A percentile compares a stretch with the other conserved stretches of the same genome.
Evolutionary conservation across 345 rosid species (phyloP).

Genomic region (Linum lewisii): DNA sequence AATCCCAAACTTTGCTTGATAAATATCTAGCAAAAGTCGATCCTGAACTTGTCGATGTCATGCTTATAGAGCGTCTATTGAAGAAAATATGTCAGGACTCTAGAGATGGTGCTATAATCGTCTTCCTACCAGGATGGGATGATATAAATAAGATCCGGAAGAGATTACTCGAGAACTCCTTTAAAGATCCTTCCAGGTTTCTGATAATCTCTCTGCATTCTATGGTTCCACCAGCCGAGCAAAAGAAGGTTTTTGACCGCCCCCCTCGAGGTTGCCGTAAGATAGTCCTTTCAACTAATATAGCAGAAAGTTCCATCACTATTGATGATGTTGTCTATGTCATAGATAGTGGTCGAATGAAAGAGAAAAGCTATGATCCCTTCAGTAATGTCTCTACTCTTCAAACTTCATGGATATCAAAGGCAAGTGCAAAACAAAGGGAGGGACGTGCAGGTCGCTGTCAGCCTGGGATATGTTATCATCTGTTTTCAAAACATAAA

Average conservation of each 20-base stretch:
- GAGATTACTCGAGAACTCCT: constrained; percentile 49
- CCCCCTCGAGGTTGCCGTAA: constrained; percentile 79
- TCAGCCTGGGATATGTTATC: constrained; percentile 90
- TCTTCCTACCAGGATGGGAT: constrained; percentile 97
- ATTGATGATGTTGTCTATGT: constrained; percentile 95
- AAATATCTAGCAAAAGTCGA: constrained; percentile 53
- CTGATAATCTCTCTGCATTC: constrained; percentile 79
- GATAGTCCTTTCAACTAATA: constrained; percentile 79
- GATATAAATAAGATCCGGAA: constrained; percentile 65
- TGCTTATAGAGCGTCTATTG: constrained; percentile 63
- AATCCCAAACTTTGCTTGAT: constrained; percentile 47
- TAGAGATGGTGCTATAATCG: constrained; percentile 81
- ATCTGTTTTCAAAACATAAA: constrained; percentile 67
- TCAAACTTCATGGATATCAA: constrained; percentile 81
- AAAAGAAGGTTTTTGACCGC: constrained; percentile 66
- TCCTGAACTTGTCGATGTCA: constrained; percentile 57
- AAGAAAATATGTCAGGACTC: constrained; percentile 64
- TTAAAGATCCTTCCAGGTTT: constrained; percentile 52
- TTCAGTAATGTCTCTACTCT: constrained; percentile 76
- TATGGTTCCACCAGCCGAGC: constrained; percentile 78
- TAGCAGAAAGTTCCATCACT: constrained; percentile 87
- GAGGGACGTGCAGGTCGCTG: constrained; percentile 97
- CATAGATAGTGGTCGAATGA: constrained; percentile 90
- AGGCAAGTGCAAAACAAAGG: constrained; percentile 91
- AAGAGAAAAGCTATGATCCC: constrained; percentile 92